These are phyloP conservation scores for Russula virescens DNA, from an alignment of 768 basidiomycete species.

Conservation along the genomic window DNA sequence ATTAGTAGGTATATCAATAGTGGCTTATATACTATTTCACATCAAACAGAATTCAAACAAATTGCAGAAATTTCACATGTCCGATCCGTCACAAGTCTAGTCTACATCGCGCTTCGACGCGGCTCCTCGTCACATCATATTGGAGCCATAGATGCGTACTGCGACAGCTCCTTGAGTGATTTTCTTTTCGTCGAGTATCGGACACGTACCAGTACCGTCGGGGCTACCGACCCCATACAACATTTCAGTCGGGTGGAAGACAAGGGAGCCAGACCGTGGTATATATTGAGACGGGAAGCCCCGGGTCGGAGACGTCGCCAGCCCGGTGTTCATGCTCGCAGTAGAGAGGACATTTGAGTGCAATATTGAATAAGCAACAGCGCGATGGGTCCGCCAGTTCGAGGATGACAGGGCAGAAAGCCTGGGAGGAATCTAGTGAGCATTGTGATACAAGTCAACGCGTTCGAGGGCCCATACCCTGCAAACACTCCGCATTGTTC, in stretches of 20 bases:
- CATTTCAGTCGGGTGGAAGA: constrained; percentile 87
- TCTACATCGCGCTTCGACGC: background rate
- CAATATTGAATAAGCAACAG: constrained; percentile 53
- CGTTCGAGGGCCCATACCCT: constrained; percentile 46
- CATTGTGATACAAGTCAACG: background rate
- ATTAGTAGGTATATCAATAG: constrained; percentile 11
- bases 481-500: constrained; percentile 78
- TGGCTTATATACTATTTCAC: constrained; percentile 5
- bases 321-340: constrained; percentile 48
- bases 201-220: constrained; percentile 49
- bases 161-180: background rate
- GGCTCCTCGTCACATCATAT: constrained; percentile 15
- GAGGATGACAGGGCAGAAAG: constrained; percentile 50
- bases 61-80: constrained; percentile 12
- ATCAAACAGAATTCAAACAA: constrained; percentile 3
- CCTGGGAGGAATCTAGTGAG: background rate
- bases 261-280: constrained; percentile 55
- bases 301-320: constrained; percentile 50
- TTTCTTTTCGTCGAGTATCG: background rate
- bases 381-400: constrained; percentile 62
- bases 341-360: constrained; percentile 37
- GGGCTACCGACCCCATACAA: constrained; percentile 66
- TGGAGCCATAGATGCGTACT: constrained; percentile 25
- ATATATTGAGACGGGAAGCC: constrained; percentile 53
- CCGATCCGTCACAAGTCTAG: background rate